phyloP scores from a whole-genome alignment of 1,284 basidiomycete species.

The Ganoderma multipileum region DNA sequence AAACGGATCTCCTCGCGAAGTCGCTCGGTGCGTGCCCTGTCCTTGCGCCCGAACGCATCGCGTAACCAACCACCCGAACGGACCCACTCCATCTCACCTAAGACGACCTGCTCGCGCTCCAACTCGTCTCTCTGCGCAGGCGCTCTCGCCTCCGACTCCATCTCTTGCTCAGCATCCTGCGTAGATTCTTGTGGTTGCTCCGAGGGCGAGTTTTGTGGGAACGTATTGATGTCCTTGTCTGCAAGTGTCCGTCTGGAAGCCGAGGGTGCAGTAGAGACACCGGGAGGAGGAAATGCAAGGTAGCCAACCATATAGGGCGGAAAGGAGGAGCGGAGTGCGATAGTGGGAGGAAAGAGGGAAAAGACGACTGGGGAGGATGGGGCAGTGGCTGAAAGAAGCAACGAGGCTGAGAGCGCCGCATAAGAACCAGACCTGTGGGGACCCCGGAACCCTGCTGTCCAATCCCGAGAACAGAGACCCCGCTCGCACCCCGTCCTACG shows the following conservation, averaged over 20 bases:
- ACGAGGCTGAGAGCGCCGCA: not conserved
- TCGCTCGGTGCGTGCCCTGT: constrained; percentile 53
- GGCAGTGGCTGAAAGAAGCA: not conserved
- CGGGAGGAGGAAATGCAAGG: constrained; percentile 24
- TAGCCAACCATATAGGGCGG: constrained; percentile 18
- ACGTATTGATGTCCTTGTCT: not conserved
- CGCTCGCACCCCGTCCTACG: not conserved
- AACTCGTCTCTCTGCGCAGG: constrained; percentile 26
- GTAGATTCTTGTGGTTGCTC: not conserved
- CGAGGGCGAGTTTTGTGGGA: not conserved
- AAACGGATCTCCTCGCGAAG: constrained; percentile 50
- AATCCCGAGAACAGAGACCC: constrained; percentile 5
- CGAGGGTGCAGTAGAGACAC: not conserved
- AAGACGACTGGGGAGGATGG: constrained; percentile 11
- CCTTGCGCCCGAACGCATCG: constrained; percentile 55
- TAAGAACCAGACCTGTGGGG: constrained; percentile 13
- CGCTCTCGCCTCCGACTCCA: constrained; percentile 34
- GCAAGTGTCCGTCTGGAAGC: not conserved
- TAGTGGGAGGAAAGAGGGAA: not conserved
- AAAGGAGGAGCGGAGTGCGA: not conserved
- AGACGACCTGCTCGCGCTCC: constrained; percentile 41
- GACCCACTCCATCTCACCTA: constrained; percentile 65
- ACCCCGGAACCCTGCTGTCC: constrained; percentile 14
- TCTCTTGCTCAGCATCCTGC: constrained; percentile 20
- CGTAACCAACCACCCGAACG: constrained; percentile 60